Evolutionary conservation across 1,284 basidiomycete genomes (phyloP), one percentile per base, ranked within the genome.

Genomic region (Papiliotrema fonsecae): DNA sequence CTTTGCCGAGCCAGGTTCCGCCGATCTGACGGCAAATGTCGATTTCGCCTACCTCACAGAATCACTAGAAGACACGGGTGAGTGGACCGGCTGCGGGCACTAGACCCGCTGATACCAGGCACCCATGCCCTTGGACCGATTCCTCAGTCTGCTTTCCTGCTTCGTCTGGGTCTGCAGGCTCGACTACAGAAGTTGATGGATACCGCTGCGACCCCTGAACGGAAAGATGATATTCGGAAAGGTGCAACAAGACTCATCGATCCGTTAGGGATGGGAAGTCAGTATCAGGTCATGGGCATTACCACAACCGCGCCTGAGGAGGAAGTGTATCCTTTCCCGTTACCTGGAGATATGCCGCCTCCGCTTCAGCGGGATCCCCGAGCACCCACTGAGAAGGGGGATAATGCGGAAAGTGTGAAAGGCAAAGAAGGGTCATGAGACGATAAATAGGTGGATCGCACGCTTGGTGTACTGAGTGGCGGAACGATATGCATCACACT

Each of bases 11-110:
- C 93, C 94, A 0, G 94, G 96, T 11, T 79, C 86, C 40, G 87
- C 87, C 39, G 96, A 98, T 70, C 74, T 98, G 42, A 98, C 96
- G 0, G 85, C 87, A 27, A 97, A 98, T 64, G 94, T 99, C 45
- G 92, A 98, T 73, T 99, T 98, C 73, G 80, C 83, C 0, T 88
- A 88, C 67, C 77, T 98, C 35, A 80, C 80, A 58, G 88, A 93
- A 70, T 84, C 89, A 0, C 75, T 93, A 52, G 69, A 71, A 0
- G 81, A 81, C 47, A 71, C 81, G 3, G 84, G 86, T 86, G 56
- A 25, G 80, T 65, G 0, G 11, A 25, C 28, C 32, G 31, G 16
- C 14, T 32, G 42, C 35, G 32, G 31, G 53, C 28, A 58, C 34
- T 25, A 19, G 31, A 39, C 32, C 31, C 18, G 40, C 26, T 47